Conservation (phyloP, 2,329 filamentous ascomycete genomes). For the Fusarium cyanostomum region DNA sequence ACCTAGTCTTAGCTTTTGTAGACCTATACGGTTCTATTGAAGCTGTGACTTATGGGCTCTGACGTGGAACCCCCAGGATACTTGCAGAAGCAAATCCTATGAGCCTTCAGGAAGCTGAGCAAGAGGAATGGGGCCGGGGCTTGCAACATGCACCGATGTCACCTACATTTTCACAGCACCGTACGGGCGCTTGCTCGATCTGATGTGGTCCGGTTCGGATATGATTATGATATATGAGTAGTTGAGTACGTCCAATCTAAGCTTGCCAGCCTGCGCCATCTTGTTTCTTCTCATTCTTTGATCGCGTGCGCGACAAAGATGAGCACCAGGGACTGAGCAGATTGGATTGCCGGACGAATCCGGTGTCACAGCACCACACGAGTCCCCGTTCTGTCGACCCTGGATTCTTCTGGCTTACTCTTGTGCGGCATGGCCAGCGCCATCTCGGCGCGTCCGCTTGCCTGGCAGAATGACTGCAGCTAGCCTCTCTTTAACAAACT, state of each 20-base stretch:
- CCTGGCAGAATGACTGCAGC: background rate
- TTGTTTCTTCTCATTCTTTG: slow-evolving; percentile 1
- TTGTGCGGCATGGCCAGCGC: background rate
- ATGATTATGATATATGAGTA: slow-evolving; percentile 1
- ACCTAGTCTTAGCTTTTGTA: too few relatives aligned
- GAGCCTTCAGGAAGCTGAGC: background rate
- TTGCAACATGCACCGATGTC: slow-evolving; percentile 5
- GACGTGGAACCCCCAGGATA: background rate
- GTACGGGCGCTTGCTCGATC: slow-evolving; percentile 20
- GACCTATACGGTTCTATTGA: too few relatives aligned
- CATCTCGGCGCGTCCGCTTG: background rate
- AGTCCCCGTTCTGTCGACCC: background rate
- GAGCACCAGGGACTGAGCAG: background rate
- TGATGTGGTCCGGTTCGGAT: slow-evolving; percentile 8
- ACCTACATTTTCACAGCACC: slow-evolving; percentile 3
- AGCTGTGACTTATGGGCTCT: too few relatives aligned
- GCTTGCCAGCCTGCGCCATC: background rate
- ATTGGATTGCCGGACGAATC: background rate
- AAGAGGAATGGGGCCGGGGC: background rate
- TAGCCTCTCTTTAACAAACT: background rate
- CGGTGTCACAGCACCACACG: background rate
- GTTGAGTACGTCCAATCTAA: background rate
- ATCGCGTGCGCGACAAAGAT: background rate
- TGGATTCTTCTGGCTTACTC: background rate
- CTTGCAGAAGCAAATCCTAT: background rate